Percentiles rank a stretch among this genome's conserved stretches.
These are phyloP conservation scores for Picochlorum sp. DNA, from an alignment of 139 green algal genomes.

Conservation along the genomic window DNA sequence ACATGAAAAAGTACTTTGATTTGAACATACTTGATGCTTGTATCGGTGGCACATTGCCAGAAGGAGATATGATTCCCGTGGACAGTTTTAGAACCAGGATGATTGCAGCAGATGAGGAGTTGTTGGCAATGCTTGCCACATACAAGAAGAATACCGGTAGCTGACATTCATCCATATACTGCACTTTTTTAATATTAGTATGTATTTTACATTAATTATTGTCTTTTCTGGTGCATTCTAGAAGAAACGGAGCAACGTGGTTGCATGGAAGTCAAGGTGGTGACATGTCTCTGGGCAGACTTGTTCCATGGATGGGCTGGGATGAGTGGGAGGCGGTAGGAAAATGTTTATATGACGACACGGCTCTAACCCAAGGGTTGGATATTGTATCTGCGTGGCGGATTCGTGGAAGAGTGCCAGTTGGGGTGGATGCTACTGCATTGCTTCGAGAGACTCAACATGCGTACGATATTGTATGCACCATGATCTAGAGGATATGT, in stretches of 20 bases:
- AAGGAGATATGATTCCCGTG: slow-evolving; percentile 11
- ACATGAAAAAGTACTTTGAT: slow-evolving; percentile 25
- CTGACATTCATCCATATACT: background rate
- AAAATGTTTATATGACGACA: slow-evolving; percentile 28
- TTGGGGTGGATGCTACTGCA: slow-evolving; percentile 57
- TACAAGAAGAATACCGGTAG: background rate
- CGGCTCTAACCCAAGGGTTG: slow-evolving; percentile 7
- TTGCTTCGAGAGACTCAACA: slow-evolving; percentile 40
- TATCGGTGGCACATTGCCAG: slow-evolving; percentile 15
- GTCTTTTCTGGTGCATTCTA: background rate
- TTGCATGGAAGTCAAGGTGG: background rate
- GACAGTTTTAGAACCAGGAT: slow-evolving; percentile 21
- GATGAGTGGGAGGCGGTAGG: slow-evolving; percentile 54
- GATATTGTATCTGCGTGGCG: slow-evolving; percentile 41
- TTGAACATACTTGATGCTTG: slow-evolving; percentile 16
- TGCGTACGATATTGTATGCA: background rate
- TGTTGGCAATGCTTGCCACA: background rate
- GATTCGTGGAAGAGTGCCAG: slow-evolving; percentile 45
- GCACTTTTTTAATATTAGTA: no score
- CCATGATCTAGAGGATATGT: background rate
- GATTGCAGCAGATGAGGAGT: slow-evolving; percentile 12
- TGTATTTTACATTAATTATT: no score
- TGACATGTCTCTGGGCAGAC: slow-evolving; percentile 32
- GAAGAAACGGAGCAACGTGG: background rate
- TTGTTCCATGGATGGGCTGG: slow-evolving; percentile 62